Percentiles rank a stretch among this genome's conserved stretches.
Evolutionary conservation across 2,329 filamentous ascomycete genomes (phyloP).

Genomic region (Ampelomyces quisqualis): DNA sequence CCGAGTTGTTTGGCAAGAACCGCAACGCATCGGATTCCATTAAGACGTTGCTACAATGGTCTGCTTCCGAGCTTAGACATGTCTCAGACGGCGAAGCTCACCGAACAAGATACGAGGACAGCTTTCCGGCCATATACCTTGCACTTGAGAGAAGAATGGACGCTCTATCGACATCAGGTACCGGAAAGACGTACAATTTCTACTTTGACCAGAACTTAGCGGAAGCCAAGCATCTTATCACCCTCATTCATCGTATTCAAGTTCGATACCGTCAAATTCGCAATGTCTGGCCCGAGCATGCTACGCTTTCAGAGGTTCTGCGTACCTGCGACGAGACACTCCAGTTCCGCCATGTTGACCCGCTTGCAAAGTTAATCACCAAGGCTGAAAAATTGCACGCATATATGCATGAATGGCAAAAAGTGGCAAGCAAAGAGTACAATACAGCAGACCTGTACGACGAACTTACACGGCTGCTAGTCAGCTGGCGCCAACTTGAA

Average conservation of each 20-base stretch:
- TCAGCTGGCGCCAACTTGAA: conserved; percentile 88
- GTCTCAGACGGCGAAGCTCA: conserved; percentile 28
- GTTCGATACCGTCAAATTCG: conserved; percentile 70
- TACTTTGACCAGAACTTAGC: conserved; percentile 77
- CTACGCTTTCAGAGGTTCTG: conserved; percentile 78
- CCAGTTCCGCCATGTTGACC: conserved; percentile 74
- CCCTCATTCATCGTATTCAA: conserved; percentile 68
- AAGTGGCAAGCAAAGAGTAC: conserved; percentile 80
- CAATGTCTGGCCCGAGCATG: conserved; percentile 67
- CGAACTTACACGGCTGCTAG: conserved; percentile 74
- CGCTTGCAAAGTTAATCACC: conserved; percentile 80
- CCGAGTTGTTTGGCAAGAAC: conserved; percentile 31
- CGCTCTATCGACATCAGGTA: conserved; percentile 36
- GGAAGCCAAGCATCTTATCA: conserved; percentile 73
- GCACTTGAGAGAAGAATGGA: conserved; percentile 63
- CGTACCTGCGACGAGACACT: conserved; percentile 72
- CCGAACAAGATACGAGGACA: conserved; percentile 44
- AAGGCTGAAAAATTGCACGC: conserved; percentile 85
- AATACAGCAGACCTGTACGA: conserved; percentile 71
- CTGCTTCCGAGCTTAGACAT: conserved; percentile 28
- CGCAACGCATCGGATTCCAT: conserved; percentile 23
- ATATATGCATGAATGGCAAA: conserved; percentile 91
- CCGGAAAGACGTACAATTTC: conserved; percentile 69
- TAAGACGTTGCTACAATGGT: conserved; percentile 37
- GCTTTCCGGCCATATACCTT: conserved; percentile 68